Percentiles rank a stretch among this genome's conserved stretches.
phyloP scores from a whole-genome alignment of 108 stramenopile genomes.

The Fragilaria crotonensis region DNA sequence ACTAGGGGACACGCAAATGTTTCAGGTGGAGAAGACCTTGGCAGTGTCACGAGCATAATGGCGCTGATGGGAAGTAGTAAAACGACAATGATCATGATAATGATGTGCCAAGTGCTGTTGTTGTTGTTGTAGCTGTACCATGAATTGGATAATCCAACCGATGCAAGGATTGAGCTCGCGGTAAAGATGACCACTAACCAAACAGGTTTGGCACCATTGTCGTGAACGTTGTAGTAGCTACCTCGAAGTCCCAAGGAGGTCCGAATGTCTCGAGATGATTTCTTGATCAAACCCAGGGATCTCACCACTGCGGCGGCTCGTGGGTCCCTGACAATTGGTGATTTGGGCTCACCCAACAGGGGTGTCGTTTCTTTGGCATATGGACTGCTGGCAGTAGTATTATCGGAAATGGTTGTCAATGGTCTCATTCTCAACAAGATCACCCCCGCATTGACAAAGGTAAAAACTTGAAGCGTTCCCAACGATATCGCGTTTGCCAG shows the following conservation, averaged over 20 bases:
- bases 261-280: constrained; percentile 13
- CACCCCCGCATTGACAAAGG: constrained; percentile 59
- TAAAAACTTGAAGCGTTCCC: constrained; percentile 52
- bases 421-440: constrained; percentile 34
- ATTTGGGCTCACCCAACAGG: background rate
- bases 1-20: constrained; percentile 44
- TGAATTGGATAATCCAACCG: constrained; percentile 11
- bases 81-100: background rate
- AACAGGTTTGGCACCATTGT: constrained; percentile 28
- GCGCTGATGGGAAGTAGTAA: background rate
- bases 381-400: background rate
- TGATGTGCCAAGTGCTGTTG: background rate
- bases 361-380: background rate
- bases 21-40: constrained; percentile 19
- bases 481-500: constrained; percentile 46
- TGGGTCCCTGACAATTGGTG: constrained; percentile 9
- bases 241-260: background rate
- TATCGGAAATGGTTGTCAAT: background rate
- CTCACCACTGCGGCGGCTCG: constrained; percentile 12
- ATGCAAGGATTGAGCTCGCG: constrained; percentile 10
- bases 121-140: background rate
- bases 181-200: constrained; percentile 28
- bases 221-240: background rate
- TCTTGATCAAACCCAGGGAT: constrained; percentile 12
- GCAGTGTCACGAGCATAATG: constrained; percentile 7